A percentile compares a stretch with the other conserved stretches of the same genome.
Evolutionary conservation across 73 alveolate genomes (phyloP).

Genomic region (Paramecium bursaria): DNA sequence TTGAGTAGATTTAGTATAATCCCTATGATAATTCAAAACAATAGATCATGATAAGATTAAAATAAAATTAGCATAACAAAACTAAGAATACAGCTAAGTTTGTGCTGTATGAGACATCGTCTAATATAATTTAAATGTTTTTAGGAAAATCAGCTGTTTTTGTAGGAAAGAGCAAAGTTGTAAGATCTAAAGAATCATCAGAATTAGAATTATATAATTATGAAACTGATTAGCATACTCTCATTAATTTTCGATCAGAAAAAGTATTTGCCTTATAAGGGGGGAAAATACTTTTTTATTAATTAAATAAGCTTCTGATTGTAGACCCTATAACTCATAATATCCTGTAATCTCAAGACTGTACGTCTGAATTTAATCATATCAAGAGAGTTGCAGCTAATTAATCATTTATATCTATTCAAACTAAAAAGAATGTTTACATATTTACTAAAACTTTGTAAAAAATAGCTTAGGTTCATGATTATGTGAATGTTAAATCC

Average conservation of each 20-base stretch:
- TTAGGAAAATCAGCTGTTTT: constrained; percentile 63
- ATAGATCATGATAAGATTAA: constrained; percentile 42
- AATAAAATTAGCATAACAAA: constrained; percentile 35
- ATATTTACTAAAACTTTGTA: constrained; percentile 87
- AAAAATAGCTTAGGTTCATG: constrained; percentile 79
- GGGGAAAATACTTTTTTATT: constrained; percentile 28
- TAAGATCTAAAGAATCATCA: constrained; percentile 50
- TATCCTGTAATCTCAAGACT: background rate
- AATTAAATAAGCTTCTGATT: background rate
- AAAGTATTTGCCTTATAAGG: constrained; percentile 21
- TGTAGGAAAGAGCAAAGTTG: constrained; percentile 60
- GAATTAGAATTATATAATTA: constrained; percentile 65
- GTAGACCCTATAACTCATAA: constrained; percentile 21
- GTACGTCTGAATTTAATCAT: constrained; percentile 2
- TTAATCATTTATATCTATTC: constrained; percentile 79
- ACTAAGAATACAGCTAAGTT: constrained; percentile 8
- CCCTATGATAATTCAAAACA: constrained; percentile 40
- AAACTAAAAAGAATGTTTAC: constrained; percentile 81
- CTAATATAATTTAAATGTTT: constrained; percentile 49
- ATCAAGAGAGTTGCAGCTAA: background rate
- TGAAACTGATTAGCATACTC: constrained; percentile 57
- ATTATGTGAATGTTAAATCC: constrained; percentile 84
- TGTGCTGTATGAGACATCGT: constrained; percentile 8
- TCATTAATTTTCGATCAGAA: background rate
- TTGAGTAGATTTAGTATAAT: constrained; percentile 73